Evolutionary conservation across 805 yeast species (phyloP), one percentile per base, ranked within the genome.

Genomic region (Metschnikowia anglica): DNA sequence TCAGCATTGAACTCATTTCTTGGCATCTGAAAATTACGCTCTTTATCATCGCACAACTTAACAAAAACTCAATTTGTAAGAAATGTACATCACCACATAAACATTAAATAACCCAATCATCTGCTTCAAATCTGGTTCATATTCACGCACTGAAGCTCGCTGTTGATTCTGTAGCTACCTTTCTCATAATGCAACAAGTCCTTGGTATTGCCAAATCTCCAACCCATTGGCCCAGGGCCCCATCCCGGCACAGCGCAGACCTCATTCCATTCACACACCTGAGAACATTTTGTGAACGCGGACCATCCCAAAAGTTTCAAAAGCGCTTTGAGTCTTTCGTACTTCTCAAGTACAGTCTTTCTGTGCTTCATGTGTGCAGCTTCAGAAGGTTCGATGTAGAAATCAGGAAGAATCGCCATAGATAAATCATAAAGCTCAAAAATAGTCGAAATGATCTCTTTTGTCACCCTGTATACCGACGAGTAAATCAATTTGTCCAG

Each of bases 191-290:
- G 43, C n/a, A 53, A 40, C n/a, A 25, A 50, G 16, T n/a, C 17
- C 29, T 18, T 4, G n/a, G n/a, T n/a, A n/a, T 43, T 36, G 6
- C 37, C 41, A 19, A 21, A 18, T 4, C 65, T 65, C 73, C 76
- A 70, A 1, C 46, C 52, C 34, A 43, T 21, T 2, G 53, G 47
- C 1, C 48, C 46, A 1, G 51, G 53, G 73, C 85, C 65, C 84
- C 84, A 79, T 0, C 81, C 73, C 2, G 84, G 84, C 12, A 77
- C 70, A 42, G 68, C 78, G 49, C 85, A 80, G 2, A 77, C 53
- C 48, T 76, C 80, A 49, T 76, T 72, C 60, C 62, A 58, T 0
- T 51, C 62, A 56, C 85, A 79, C 3, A 52, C 57, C 2, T 53
- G 39, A 0, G 66, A 51, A 55, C 83, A 79, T 32, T 62, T 48